Evolutionary conservation across 179 eudicot species (phyloP).

Genomic region (Actinidia polygama): DNA sequence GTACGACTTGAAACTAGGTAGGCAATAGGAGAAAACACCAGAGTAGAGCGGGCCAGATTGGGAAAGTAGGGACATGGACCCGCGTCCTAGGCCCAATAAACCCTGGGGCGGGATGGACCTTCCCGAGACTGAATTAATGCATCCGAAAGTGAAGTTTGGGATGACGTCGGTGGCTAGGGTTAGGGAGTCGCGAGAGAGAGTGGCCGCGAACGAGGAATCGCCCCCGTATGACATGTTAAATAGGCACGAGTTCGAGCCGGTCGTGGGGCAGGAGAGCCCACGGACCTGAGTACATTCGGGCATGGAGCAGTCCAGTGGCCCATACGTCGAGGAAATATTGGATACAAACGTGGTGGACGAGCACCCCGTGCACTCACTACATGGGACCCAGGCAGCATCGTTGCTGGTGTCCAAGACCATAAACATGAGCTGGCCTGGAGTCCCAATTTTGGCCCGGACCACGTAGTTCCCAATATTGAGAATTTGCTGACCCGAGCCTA

Average conservation of each 20-base stretch:
- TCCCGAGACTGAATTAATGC: conserved; percentile 63
- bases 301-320: conserved; percentile 52
- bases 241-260: conserved; percentile 48
- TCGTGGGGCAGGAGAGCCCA: conserved; percentile 61
- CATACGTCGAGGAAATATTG: conserved; percentile 61
- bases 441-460: conserved; percentile 72
- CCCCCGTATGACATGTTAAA: conserved; percentile 88
- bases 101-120: conserved; percentile 84
- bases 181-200: conserved; percentile 67
- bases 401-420: conserved; percentile 89
- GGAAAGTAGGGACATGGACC: conserved; percentile 73
- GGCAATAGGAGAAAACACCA: conserved; percentile 82
- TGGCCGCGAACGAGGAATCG: conserved; percentile 70
- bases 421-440: conserved; percentile 79
- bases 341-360: conserved; percentile 55
- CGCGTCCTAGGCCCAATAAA: conserved; percentile 85
- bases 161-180: conserved; percentile 48
- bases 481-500: conserved; percentile 81
- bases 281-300: conserved; percentile 64
- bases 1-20: conserved; percentile 89
- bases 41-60: conserved; percentile 67
- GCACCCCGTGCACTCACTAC: conserved; percentile 75
- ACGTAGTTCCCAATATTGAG: conserved; percentile 78
- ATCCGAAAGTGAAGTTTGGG: conserved; percentile 73
- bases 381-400: conserved; percentile 79